A percentile compares a stretch with the other conserved stretches of the same genome.
Evolutionary conservation across 345 rosid genomes (phyloP).

Genomic region (Murraya paniculata): DNA sequence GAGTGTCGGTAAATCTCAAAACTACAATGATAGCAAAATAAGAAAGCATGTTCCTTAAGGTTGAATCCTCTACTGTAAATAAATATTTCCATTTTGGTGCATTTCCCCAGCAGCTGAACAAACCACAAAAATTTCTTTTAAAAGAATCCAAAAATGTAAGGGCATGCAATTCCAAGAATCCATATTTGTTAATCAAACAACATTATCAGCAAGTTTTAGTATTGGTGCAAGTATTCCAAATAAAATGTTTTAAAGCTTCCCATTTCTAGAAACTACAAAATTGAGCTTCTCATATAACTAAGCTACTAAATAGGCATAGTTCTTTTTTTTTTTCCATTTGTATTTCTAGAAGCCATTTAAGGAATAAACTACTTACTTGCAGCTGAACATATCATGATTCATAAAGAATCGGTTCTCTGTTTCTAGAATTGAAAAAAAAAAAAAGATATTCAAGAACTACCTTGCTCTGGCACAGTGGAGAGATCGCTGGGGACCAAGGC

Average conservation of each 20-base stretch:
- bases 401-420: not conserved
- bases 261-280: not conserved
- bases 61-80: not conserved
- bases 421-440: not conserved
- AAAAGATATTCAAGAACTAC: conserved; percentile 27
- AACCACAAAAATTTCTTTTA: not conserved
- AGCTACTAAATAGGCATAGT: not conserved
- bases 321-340: not conserved
- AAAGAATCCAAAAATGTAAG: not conserved
- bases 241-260: not conserved
- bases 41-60: not conserved
- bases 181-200: not conserved
- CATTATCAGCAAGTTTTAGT: not conserved
- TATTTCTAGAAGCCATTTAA: not conserved
- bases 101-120: not conserved
- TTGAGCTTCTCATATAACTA: not conserved
- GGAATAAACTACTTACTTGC: not conserved
- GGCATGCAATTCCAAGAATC: not conserved
- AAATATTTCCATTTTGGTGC: not conserved
- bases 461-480: conserved; percentile 79
- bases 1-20: not conserved
- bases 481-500: conserved; percentile 82
- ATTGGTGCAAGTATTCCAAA: not conserved
- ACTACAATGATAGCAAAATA: not conserved
- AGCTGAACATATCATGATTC: not conserved